A percentile compares a stretch with the other conserved stretches of the same genome.
Conservation (phyloP, 2,329 filamentous ascomycete species). For the Botrytis hyacinthi region DNA sequence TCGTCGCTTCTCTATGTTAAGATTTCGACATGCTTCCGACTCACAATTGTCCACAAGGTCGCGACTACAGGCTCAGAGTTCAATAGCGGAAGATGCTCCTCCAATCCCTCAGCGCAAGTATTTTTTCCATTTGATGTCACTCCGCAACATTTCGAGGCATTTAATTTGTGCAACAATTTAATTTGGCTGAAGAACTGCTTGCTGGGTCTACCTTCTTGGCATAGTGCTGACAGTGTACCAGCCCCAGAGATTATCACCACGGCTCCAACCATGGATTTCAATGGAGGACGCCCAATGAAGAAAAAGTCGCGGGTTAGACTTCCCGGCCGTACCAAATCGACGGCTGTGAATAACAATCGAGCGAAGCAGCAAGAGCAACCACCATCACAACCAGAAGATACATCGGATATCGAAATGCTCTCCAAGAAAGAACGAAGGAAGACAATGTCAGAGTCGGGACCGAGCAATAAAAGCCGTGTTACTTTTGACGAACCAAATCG, state of each 20-base stretch:
- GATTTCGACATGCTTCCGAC: constrained; percentile 90
- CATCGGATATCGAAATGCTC: constrained; percentile 27
- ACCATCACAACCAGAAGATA: constrained; percentile 22
- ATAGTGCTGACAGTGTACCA: constrained; percentile 37
- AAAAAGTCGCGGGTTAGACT: constrained; percentile 56
- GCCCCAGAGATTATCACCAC: constrained; percentile 84
- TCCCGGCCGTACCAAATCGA: constrained; percentile 46
- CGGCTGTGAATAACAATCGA: constrained; percentile 22
- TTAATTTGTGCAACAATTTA: background rate
- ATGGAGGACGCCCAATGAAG: constrained; percentile 49
- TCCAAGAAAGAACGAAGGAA: constrained; percentile 46
- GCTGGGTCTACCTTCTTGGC: background rate
- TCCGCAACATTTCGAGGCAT: constrained; percentile 3
- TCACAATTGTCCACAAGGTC: constrained; percentile 77
- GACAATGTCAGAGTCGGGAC: constrained; percentile 39
- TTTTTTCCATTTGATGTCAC: constrained; percentile 37
- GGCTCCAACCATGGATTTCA: constrained; percentile 71
- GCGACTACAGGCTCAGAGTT: constrained; percentile 58
- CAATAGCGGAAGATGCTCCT: constrained; percentile 47
- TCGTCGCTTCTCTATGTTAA: constrained; percentile 67
- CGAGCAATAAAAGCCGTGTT: constrained; percentile 45
- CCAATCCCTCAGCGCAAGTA: constrained; percentile 57
- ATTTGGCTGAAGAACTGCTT: background rate
- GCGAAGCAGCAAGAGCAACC: constrained; percentile 23
- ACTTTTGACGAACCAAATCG: constrained; percentile 61